A percentile compares a stretch with the other conserved stretches of the same genome.
phyloP scores from a whole-genome alignment of 257 asterid genomes.

The Solanum paucissectum region DNA sequence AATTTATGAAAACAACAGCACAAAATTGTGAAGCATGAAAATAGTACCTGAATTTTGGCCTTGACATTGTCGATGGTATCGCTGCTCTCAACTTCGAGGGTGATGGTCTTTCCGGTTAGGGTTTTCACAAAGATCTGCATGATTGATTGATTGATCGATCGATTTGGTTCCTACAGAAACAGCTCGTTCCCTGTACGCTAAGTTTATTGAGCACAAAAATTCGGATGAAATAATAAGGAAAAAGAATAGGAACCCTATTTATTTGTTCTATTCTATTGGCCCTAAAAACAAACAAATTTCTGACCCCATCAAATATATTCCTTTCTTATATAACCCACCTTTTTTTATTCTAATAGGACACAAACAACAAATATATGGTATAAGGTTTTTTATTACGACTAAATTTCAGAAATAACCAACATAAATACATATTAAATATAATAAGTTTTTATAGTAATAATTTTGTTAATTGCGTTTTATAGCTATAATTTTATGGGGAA shows the following conservation, averaged over 20 bases:
- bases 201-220: not conserved
- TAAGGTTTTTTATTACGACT: not conserved
- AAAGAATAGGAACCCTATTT: not conserved
- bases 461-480: too few species aligned
- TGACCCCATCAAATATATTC: not conserved
- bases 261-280: not conserved
- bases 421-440: too few species aligned
- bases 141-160: not conserved
- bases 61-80: conserved; percentile 81
- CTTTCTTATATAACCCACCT: not conserved
- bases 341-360: too few species aligned
- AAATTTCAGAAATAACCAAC: too few species aligned
- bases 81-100: conserved; percentile 77
- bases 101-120: conserved; percentile 68
- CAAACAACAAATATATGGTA: not conserved
- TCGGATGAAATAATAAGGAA: not conserved
- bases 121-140: conserved; percentile 95
- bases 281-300: not conserved
- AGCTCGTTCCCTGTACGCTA: not conserved
- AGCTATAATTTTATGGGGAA: too few species aligned
- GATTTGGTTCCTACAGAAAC: not conserved
- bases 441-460: too few species aligned
- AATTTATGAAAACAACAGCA: not conserved
- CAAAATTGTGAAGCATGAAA: not conserved
- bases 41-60: conserved; percentile 71